These are phyloP conservation scores for Crotalaria pallida DNA, from an alignment of 306 rosid genomes.

Conservation along the genomic window DNA sequence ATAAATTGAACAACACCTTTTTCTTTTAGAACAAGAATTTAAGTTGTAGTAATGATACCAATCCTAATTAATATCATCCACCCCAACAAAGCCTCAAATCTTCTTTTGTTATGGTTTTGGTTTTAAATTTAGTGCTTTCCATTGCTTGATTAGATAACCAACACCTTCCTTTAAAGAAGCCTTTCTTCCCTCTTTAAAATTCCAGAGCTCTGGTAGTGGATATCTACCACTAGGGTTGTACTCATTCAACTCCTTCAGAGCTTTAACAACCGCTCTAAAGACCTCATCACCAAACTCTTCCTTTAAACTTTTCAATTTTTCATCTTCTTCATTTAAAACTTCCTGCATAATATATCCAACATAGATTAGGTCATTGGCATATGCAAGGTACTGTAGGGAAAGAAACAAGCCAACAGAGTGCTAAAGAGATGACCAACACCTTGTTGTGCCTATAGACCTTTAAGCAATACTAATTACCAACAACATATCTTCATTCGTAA, in stretches of 20 bases:
- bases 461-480: not conserved
- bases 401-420: not conserved
- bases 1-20: not conserved
- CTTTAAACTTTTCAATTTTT: slow-evolving; percentile 49
- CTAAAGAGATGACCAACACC: not conserved
- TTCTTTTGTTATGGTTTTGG: slow-evolving; percentile 16
- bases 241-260: slow-evolving; percentile 61
- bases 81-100: slow-evolving; percentile 20
- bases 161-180: slow-evolving; percentile 63
- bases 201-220: slow-evolving; percentile 55
- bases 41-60: not conserved
- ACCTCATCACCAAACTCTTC: slow-evolving; percentile 53
- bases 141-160: slow-evolving; percentile 32
- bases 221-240: slow-evolving; percentile 88
- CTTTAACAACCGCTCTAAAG: slow-evolving; percentile 39
- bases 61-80: not conserved
- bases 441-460: not conserved
- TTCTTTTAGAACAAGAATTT: not conserved
- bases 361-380: not conserved
- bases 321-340: slow-evolving; percentile 53
- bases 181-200: slow-evolving; percentile 47
- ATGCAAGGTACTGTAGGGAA: no score
- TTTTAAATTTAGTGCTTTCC: no score
- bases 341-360: slow-evolving; percentile 41
- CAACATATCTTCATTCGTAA: not conserved